Conservation (phyloP, 2,329 filamentous ascomycete species). For the Coniella lustricola region DNA sequence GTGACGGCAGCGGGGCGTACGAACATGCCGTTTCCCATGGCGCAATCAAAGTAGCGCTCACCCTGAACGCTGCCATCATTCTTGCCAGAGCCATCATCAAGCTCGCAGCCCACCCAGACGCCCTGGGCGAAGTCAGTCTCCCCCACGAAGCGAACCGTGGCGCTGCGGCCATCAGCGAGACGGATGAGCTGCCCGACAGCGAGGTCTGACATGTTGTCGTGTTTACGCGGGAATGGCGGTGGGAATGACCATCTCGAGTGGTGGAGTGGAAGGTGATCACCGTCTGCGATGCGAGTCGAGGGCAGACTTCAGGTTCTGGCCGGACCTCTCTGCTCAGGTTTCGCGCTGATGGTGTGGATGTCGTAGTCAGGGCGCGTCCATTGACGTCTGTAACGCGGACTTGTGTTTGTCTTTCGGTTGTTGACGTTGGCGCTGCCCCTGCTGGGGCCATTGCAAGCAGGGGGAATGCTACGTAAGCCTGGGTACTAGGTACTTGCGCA, state of each 20-base stretch:
- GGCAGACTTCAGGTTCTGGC: too few relatives aligned
- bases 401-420: neutral
- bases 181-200: slow-evolving; percentile 67
- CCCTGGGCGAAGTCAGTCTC: slow-evolving; percentile 72
- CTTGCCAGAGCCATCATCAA: slow-evolving; percentile 76
- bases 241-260: slow-evolving; percentile 7
- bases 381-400: too few relatives aligned
- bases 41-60: slow-evolving; percentile 82
- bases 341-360: neutral
- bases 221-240: neutral
- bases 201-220: slow-evolving; percentile 47
- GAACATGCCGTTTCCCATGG: slow-evolving; percentile 73
- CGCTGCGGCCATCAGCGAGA: slow-evolving; percentile 70
- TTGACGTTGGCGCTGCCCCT: neutral
- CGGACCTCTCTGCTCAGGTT: too few relatives aligned
- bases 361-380: neutral
- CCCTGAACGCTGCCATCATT: slow-evolving; percentile 91
- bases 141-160: slow-evolving; percentile 74
- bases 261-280: too few relatives aligned
- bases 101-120: slow-evolving; percentile 84
- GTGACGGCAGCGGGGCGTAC: slow-evolving; percentile 65
- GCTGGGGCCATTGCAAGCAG: too few relatives aligned
- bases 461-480: too few relatives aligned
- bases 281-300: too few relatives aligned
- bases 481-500: too few relatives aligned